Conservation (phyloP, 768 basidiomycete genomes). For the Hygrocybe punicea region DNA sequence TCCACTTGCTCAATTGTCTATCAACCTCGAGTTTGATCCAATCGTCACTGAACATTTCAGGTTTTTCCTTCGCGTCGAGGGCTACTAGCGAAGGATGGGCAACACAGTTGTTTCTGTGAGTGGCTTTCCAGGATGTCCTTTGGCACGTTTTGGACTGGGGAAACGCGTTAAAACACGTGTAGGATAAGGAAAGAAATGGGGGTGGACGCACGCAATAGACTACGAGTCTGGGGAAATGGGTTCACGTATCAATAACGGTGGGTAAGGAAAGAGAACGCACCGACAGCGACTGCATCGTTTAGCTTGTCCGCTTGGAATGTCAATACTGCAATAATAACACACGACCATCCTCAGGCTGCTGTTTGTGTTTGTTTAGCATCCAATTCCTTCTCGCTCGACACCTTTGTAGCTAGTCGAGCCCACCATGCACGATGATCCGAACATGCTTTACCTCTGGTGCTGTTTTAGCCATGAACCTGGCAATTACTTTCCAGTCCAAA, state of each 20-base stretch:
- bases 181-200: background rate
- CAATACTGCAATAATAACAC: conserved; percentile 13
- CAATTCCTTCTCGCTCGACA: no score
- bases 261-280: background rate
- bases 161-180: background rate
- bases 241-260: background rate
- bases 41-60: conserved; percentile 8
- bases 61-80: conserved; percentile 1
- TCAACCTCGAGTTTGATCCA: conserved; percentile 13
- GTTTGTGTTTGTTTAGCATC: background rate
- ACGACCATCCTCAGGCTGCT: background rate
- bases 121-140: conserved; percentile 13
- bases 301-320: conserved; percentile 5
- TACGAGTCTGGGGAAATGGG: background rate
- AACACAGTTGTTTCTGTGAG: conserved; percentile 13
- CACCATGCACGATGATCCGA: no score
- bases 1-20: conserved; percentile 8
- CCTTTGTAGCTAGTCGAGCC: background rate
- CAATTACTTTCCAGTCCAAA: no score
- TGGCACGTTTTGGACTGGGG: conserved; percentile 16
- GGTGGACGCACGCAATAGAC: background rate
- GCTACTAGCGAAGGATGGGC: conserved; percentile 1
- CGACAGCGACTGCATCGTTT: conserved; percentile 13
- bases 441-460: no score
- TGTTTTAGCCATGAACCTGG: no score